Conservation (phyloP, 441 rosid species). For the Syzygium malaccense region DNA sequence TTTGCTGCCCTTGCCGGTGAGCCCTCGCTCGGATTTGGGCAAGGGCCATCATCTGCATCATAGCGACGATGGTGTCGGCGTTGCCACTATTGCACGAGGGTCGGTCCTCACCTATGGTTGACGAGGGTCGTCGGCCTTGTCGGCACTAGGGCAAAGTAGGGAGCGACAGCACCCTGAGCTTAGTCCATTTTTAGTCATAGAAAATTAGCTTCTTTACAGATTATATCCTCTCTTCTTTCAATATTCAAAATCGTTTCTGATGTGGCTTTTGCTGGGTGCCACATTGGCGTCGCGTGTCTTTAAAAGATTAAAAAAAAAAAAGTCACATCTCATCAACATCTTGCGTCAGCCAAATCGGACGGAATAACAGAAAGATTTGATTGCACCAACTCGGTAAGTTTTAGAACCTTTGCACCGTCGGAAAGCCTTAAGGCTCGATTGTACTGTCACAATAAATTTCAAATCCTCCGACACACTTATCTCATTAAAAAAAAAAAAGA, state of each 20-base stretch:
- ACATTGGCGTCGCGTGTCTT: rapidly evolving
- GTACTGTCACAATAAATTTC: not conserved
- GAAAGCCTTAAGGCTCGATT: not conserved
- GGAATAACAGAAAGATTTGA: not conserved
- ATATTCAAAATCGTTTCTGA: not conserved
- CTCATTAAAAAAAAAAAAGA: not conserved
- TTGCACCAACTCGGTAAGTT: not conserved
- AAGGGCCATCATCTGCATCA: not conserved
- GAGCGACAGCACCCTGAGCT: not conserved
- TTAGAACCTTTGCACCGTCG: not conserved
- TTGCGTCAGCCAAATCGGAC: rapidly evolving
- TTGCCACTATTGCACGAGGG: not conserved
- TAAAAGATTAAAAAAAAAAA: not conserved
- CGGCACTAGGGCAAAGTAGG: not conserved
- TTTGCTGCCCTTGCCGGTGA: not conserved
- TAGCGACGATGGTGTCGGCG: not conserved
- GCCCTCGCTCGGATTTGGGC: not conserved
- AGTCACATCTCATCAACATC: not conserved
- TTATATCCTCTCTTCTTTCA: not conserved
- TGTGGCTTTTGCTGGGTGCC: not conserved
- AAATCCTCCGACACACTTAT: not conserved
- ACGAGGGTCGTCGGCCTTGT: not conserved
- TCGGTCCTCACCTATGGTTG: not conserved
- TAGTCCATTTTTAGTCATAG: not conserved
- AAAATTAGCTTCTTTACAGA: not conserved